Base-by-base conservation (phyloP, 306 rosid genomes). In the Spatholobus suberectus region DNA sequence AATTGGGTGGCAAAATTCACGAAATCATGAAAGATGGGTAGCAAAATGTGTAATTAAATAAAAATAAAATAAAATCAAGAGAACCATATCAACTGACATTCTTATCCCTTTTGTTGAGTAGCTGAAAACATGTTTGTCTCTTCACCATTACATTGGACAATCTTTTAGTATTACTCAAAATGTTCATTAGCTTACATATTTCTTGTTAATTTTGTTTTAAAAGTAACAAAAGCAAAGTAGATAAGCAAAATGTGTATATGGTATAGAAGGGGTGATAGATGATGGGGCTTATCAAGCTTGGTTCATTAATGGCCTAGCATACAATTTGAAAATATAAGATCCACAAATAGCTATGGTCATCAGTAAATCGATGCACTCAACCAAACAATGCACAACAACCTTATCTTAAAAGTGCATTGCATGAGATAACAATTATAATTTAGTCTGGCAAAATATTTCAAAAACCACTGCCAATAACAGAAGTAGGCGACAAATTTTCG, bases 211-310 rank as follows among this genome's bases (percentile, higher is more conserved):
- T 57, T 35, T 79, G 81, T 8, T 83, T 43, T 14, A 8, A 76
- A 26, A 7, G 43, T 83, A 18, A 63, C 9, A 15, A 5, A 41
- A 57, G 52, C 6, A 40, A 51, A 5, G 35, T 47, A 83, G 74
- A 77, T 62, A 78, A 72, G 70, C 65, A 78, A 73, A 72, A 49
- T 78, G 65, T 40, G 37, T 29, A 73, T 37, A 84, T 37, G 79
- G 55, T 37, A 32, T 40, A 59, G 34, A n/a, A n/a, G 47, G 49
- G 75, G 51, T 77, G 86, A 71, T 38, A 72, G 62, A 40, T 51
- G 83, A 72, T 78, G 74, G 73, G 80, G 80, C 65, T 84, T 84
- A 84, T 84, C 84, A 78, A 63, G 52, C 65, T 78, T 27, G 61
- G 40, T 37, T 77, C 75, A 65, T 83, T 83, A 71, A 34, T 71